Conservation (phyloP, 306 rosid genomes). For the Morella rubra region DNA sequence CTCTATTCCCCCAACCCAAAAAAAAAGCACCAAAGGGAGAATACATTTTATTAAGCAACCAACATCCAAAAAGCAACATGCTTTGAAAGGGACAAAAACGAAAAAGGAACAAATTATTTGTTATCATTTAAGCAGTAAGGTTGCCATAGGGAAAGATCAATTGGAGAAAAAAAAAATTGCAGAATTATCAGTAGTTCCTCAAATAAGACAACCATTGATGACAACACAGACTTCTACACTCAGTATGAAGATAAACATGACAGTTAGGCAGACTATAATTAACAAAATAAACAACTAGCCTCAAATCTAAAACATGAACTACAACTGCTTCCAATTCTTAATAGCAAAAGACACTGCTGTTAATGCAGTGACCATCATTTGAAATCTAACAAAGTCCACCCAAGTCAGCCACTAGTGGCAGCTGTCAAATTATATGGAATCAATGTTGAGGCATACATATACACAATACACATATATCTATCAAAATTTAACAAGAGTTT, state of each 20-base stretch:
- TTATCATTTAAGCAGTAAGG: not conserved
- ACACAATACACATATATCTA: not conserved
- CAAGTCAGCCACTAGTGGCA: conserved; percentile 2
- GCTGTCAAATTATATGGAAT: conserved; percentile 14
- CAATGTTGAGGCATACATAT: not conserved
- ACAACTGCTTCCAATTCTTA: not conserved
- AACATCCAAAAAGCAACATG: not conserved
- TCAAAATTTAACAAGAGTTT: conserved; percentile 16
- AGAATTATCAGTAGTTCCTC: not conserved
- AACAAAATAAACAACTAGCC: not conserved
- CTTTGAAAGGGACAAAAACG: no score
- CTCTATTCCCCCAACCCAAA: not conserved
- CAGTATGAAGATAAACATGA: not conserved
- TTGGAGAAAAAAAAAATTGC: not conserved
- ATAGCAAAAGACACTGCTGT: not conserved
- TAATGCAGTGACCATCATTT: not conserved
- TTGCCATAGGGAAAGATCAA: not conserved
- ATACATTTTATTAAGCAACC: not conserved
- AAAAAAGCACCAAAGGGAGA: no score
- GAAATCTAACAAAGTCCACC: conserved; percentile 3
- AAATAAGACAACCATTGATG: no score
- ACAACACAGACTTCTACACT: not conserved
- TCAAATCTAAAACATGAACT: not conserved
- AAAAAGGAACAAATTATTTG: no score
- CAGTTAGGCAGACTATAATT: not conserved